A percentile compares a stretch with the other conserved stretches of the same genome.
phyloP scores from a whole-genome alignment of 2,329 filamentous ascomycete species.

The Polychaeton citri region DNA sequence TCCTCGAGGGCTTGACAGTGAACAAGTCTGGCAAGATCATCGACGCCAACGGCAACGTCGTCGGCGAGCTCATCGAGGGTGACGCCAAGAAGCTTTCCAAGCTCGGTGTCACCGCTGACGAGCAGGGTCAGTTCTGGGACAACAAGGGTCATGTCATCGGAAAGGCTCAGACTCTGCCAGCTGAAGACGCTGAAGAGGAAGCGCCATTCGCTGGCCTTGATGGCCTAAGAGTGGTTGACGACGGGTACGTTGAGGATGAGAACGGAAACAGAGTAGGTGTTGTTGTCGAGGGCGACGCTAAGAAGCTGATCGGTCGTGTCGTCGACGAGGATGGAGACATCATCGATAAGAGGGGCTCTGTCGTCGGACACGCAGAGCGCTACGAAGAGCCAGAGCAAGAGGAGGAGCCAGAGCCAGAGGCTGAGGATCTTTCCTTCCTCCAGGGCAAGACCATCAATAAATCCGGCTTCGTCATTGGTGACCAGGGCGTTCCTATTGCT shows the following conservation, averaged over 20 bases:
- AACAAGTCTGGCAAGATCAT: conserved; percentile 40
- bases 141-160: conserved; percentile 40
- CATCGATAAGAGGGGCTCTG: conserved; percentile 39
- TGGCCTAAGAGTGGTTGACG: conserved; percentile 36
- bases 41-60: conserved; percentile 31
- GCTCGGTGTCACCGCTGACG: conserved; percentile 30
- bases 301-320: conserved; percentile 36
- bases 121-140: conserved; percentile 40
- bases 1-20: conserved; percentile 35
- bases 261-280: conserved; percentile 37
- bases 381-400: conserved; percentile 50
- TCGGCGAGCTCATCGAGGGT: conserved; percentile 37
- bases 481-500: conserved; percentile 41
- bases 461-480: conserved; percentile 36
- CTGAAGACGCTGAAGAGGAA: conserved; percentile 36
- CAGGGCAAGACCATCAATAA: conserved; percentile 37
- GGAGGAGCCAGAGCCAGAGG: conserved; percentile 31
- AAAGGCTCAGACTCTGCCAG: conserved; percentile 33
- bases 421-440: conserved; percentile 31
- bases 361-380: conserved; percentile 39
- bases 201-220: conserved; percentile 37
- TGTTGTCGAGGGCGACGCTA: conserved; percentile 36
- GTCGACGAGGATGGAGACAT: conserved; percentile 42
- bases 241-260: conserved; percentile 36
- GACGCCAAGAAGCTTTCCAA: conserved; percentile 41